phyloP scores from a whole-genome alignment of 306 rosid genomes.

The Ceratonia siliqua region DNA sequence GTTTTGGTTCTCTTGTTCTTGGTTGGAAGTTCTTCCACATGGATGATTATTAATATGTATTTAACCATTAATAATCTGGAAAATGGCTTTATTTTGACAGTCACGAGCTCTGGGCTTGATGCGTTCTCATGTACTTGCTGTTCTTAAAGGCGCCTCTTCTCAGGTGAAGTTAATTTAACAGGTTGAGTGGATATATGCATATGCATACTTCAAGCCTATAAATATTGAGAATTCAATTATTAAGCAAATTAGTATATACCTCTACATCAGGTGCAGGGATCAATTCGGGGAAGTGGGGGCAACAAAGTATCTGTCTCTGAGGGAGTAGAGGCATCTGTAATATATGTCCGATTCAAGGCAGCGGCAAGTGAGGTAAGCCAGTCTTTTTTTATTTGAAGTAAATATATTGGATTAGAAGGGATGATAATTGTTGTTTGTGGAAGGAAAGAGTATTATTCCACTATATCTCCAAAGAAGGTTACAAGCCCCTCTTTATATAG shows the following conservation, averaged over 20 bases:
- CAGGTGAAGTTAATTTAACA: conserved; percentile 65
- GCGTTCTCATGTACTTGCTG: conserved; percentile 81
- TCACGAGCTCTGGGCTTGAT: conserved; percentile 97
- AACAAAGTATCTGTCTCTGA: conserved; percentile 80
- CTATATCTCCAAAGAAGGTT: too few species aligned
- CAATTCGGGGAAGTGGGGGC: conserved; percentile 74
- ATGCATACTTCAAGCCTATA: conserved; percentile 1
- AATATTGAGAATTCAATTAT: conserved; percentile 20
- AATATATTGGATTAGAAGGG: conserved; percentile 20
- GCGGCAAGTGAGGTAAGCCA: conserved; percentile 87
- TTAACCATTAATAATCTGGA: conserved; percentile 29
- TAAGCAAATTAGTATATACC: conserved; percentile 28
- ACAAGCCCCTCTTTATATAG: too few species aligned
- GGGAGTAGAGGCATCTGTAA: conserved; percentile 97
- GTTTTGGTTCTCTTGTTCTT: conserved; percentile 4
- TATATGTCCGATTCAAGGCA: conserved; percentile 97
- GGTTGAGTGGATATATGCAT: conserved; percentile 30
- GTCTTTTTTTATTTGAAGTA: conserved; percentile 19
- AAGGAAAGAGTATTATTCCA: too few species aligned
- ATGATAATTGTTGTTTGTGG: too few species aligned
- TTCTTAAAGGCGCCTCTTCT: conserved; percentile 91
- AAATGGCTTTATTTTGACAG: conserved; percentile 53
- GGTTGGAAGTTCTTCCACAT: conserved; percentile 16
- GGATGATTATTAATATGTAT: conserved; percentile 22
- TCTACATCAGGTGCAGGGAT: conserved; percentile 80